Evolutionary conservation across 2,329 filamentous ascomycete genomes (phyloP).

Genomic region (Diplodia sapinea): DNA sequence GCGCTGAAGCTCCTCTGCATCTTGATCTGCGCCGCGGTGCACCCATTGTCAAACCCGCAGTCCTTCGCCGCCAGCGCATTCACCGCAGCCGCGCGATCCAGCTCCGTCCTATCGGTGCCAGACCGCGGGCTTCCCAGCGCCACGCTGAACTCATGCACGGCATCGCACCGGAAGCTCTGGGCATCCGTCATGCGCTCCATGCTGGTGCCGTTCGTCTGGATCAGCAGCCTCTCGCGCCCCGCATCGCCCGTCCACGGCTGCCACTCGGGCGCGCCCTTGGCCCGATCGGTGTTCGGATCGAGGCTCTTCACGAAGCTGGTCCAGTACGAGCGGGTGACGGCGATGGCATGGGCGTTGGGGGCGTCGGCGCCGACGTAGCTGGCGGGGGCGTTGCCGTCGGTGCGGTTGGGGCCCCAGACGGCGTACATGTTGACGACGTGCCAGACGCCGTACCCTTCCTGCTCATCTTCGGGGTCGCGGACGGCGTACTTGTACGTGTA

Average conservation of each 20-base stretch:
- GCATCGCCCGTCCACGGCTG: conserved; percentile 46
- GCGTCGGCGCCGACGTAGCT: conserved; percentile 59
- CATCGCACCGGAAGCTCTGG: conserved; percentile 7
- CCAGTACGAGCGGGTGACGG: conserved; percentile 73
- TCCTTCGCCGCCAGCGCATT: conserved; percentile 15
- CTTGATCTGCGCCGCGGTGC: not conserved
- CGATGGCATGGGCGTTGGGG: conserved; percentile 62
- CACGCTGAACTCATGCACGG: conserved; percentile 11
- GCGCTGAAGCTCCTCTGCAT: too few species aligned
- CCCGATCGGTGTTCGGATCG: conserved; percentile 67
- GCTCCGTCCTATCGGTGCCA: not conserved
- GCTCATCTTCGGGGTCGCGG: conserved; percentile 60
- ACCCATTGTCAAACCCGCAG: conserved; percentile 13
- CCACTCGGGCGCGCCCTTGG: conserved; percentile 59
- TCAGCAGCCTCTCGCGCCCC: conserved; percentile 41
- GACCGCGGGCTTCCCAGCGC: conserved; percentile 7
- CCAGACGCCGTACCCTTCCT: conserved; percentile 65
- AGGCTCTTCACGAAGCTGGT: conserved; percentile 71
- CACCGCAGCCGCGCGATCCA: conserved; percentile 14
- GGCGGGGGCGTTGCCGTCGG: conserved; percentile 54
- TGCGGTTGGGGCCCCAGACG: conserved; percentile 69
- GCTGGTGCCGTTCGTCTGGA: conserved; percentile 47
- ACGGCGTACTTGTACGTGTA: conserved; percentile 77
- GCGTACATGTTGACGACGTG: conserved; percentile 71
- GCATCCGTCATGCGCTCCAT: conserved; percentile 48